These are phyloP conservation scores for Trichosporon sp. DNA, from an alignment of 1,284 basidiomycete species.

Conservation along the genomic window DNA sequence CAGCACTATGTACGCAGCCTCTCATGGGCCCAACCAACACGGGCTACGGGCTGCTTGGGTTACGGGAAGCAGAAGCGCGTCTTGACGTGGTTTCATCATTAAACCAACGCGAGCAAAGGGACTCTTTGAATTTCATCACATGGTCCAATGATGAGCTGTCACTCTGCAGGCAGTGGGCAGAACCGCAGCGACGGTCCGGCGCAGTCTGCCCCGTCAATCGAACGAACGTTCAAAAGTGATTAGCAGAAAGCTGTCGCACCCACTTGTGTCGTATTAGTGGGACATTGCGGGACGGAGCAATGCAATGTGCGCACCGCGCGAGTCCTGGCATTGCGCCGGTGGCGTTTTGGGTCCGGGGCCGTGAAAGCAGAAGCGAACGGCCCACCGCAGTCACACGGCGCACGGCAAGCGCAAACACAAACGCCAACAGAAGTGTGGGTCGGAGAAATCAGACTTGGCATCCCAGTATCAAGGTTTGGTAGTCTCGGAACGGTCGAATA, in stretches of 20 bases:
- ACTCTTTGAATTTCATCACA: background rate
- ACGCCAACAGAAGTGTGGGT: background rate
- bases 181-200: background rate
- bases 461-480: background rate
- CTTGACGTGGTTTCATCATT: background rate
- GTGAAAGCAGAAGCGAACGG: background rate
- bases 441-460: background rate
- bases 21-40: background rate
- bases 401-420: background rate
- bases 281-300: background rate
- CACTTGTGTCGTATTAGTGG: background rate
- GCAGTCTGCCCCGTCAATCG: background rate
- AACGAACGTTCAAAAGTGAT: background rate
- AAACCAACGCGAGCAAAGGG: background rate
- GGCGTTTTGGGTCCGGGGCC: background rate
- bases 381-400: background rate
- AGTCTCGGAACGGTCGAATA: background rate
- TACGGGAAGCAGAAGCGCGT: conserved; percentile 1
- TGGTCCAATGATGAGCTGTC: background rate
- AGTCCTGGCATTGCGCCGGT: background rate
- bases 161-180: background rate
- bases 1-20: background rate
- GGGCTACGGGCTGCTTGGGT: conserved; percentile 3
- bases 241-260: background rate
- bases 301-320: background rate